Percentiles rank a stretch among this genome's conserved stretches.
Conservation (phyloP, 2,329 filamentous ascomycete genomes). For the Cephalotrichum gorgonifer region DNA sequence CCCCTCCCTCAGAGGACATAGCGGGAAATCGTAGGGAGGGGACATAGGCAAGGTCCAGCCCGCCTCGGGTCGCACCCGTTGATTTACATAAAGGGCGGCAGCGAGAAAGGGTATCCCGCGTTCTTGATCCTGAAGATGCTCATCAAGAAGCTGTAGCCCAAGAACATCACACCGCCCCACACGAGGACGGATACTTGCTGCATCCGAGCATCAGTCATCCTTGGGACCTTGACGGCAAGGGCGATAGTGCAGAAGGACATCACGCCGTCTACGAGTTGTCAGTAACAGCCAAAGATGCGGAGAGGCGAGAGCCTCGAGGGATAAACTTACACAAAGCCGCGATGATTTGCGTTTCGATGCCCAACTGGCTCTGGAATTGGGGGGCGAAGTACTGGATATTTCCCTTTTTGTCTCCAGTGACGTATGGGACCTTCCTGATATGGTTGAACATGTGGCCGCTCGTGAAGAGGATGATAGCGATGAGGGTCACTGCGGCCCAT, state of each 20-base stretch:
- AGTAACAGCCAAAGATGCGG: neutral
- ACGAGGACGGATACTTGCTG: slow-evolving; percentile 76
- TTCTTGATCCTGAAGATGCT: slow-evolving; percentile 95
- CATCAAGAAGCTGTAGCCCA: slow-evolving; percentile 87
- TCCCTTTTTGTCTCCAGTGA: slow-evolving; percentile 72
- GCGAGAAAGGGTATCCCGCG: slow-evolving; percentile 82
- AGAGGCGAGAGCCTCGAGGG: no score
- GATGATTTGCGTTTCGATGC: slow-evolving; percentile 90
- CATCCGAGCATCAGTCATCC: slow-evolving; percentile 63
- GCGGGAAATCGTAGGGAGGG: neutral
- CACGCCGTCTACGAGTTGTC: slow-evolving; percentile 44
- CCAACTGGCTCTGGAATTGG: slow-evolving; percentile 89
- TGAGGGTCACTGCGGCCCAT: slow-evolving; percentile 84
- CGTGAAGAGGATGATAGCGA: slow-evolving; percentile 84
- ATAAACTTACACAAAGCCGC: slow-evolving; percentile 75
- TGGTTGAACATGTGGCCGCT: slow-evolving; percentile 99
- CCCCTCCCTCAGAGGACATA: neutral
- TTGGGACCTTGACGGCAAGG: slow-evolving; percentile 86
- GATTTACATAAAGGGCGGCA: slow-evolving; percentile 71
- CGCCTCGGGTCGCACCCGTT: neutral
- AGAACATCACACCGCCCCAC: slow-evolving; percentile 67
- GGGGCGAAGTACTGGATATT: slow-evolving; percentile 83
- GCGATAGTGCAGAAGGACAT: slow-evolving; percentile 84
- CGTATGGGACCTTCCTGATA: slow-evolving; percentile 91
- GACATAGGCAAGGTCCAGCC: neutral